Percentiles rank a stretch among this genome's conserved stretches.
Evolutionary conservation across 2,329 filamentous ascomycete species (phyloP).

Genomic region (Xylariaceae sp.): DNA sequence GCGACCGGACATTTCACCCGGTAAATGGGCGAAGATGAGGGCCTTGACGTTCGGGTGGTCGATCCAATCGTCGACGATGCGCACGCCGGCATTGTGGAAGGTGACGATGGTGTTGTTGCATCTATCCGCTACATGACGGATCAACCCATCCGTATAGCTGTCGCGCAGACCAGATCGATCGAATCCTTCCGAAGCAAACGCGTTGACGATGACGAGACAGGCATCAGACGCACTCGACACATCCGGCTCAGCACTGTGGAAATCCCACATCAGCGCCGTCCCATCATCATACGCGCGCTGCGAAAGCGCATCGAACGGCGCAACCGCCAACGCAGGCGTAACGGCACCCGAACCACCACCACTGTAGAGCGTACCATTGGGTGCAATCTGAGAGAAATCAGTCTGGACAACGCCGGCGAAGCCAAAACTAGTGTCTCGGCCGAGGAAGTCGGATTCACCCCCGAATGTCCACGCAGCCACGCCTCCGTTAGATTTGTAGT

Average conservation of each 20-base stretch:
- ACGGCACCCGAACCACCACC: conserved; percentile 47
- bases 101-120: conserved; percentile 61
- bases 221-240: conserved; percentile 52
- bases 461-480: conserved; percentile 38
- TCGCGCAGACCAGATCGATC: conserved; percentile 59
- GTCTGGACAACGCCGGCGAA: conserved; percentile 31
- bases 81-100: conserved; percentile 58
- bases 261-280: conserved; percentile 57
- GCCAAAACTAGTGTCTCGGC: conserved; percentile 27
- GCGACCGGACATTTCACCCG: conserved; percentile 57
- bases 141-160: conserved; percentile 56
- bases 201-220: conserved; percentile 64
- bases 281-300: conserved; percentile 49
- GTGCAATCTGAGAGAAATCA: conserved; percentile 38
- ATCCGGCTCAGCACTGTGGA: conserved; percentile 41
- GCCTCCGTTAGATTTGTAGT: conserved; percentile 37
- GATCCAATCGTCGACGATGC: conserved; percentile 56
- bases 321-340: conserved; percentile 42
- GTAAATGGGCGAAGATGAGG: conserved; percentile 58
- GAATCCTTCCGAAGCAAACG: conserved; percentile 67
- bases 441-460: conserved; percentile 35
- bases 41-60: conserved; percentile 61
- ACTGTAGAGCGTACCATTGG: conserved; percentile 42
- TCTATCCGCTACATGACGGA: conserved; percentile 51
- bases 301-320: conserved; percentile 52